Conservation (phyloP, 2,329 filamentous ascomycete species). For the Diaporthe citri region DNA sequence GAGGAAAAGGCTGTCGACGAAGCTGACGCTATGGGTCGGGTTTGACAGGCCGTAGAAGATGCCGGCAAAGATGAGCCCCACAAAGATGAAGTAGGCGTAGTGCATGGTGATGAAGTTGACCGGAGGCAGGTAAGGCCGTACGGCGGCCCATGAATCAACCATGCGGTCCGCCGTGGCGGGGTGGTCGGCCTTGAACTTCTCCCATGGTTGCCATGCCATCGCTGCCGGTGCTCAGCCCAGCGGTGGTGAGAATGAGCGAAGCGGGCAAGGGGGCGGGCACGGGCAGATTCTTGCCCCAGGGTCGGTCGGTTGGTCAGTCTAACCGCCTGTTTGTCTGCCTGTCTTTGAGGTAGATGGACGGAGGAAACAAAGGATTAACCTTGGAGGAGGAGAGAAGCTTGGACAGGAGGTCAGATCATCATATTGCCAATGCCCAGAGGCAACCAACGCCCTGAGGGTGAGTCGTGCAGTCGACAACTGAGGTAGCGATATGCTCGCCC, state of each 20-base stretch:
- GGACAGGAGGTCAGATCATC: constrained; percentile 5
- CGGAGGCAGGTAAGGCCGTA: constrained; percentile 50
- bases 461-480: constrained; percentile 4
- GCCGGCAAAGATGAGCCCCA: constrained; percentile 66
- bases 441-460: constrained; percentile 11
- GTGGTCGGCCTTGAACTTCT: constrained; percentile 12
- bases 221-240: background rate
- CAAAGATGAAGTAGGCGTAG: constrained; percentile 73
- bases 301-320: background rate
- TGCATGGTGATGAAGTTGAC: constrained; percentile 75
- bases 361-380: background rate
- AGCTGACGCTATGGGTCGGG: constrained; percentile 64
- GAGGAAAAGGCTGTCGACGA: constrained; percentile 74
- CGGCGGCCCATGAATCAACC: constrained; percentile 19
- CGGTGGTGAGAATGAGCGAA: background rate
- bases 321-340: background rate
- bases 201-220: constrained; percentile 27
- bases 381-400: constrained; percentile 1
- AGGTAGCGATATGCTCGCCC: constrained; percentile 15
- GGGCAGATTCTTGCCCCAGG: constrained; percentile 1
- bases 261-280: background rate
- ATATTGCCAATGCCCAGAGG: constrained; percentile 16
- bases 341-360: background rate
- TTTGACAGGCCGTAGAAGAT: constrained; percentile 71
- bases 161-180: constrained; percentile 17